Percentiles rank a stretch among this genome's conserved stretches.
These are phyloP conservation scores for Fusarium compactum DNA, from an alignment of 2,329 filamentous ascomycete species.

Conservation along the genomic window DNA sequence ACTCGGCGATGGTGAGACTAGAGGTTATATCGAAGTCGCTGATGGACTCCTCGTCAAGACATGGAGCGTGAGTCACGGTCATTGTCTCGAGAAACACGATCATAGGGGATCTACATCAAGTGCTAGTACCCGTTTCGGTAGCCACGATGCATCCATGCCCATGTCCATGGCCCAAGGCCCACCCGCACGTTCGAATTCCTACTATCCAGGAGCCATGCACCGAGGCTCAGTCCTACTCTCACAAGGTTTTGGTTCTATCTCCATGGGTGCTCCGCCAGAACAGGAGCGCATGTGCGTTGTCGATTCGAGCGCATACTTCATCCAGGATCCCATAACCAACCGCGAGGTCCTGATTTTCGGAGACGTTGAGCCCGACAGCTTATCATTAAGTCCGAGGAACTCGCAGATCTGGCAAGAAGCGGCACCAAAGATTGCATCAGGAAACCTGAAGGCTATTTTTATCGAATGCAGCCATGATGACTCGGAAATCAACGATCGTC, in stretches of 20 bases:
- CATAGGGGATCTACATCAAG: slow-evolving; percentile 70
- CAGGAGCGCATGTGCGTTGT: slow-evolving; percentile 74
- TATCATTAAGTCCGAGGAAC: slow-evolving; percentile 86
- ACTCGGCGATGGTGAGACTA: slow-evolving; percentile 81
- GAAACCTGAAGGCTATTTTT: slow-evolving; percentile 82
- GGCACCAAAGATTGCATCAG: slow-evolving; percentile 82
- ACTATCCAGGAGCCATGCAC: slow-evolving; percentile 37
- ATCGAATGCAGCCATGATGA: slow-evolving; percentile 97
- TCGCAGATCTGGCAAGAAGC: slow-evolving; percentile 88
- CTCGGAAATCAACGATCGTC: slow-evolving; percentile 76
- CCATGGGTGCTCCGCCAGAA: slow-evolving; percentile 45
- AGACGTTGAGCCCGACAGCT: slow-evolving; percentile 91
- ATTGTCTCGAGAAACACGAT: slow-evolving; percentile 80
- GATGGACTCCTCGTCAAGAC: slow-evolving; percentile 91
- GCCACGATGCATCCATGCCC: slow-evolving; percentile 58
- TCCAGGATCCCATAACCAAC: slow-evolving; percentile 77
- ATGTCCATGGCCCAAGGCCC: slow-evolving; percentile 50
- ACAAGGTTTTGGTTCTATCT: slow-evolving; percentile 47
- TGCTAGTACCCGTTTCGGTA: slow-evolving; percentile 63
- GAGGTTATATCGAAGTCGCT: slow-evolving; percentile 88
- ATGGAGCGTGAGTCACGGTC: slow-evolving; percentile 89
- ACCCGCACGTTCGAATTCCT: slow-evolving; percentile 46
- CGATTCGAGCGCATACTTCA: slow-evolving; percentile 94
- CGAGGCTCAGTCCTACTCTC: slow-evolving; percentile 49
- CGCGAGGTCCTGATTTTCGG: slow-evolving; percentile 93